A percentile compares a stretch with the other conserved stretches of the same genome.
Conservation (phyloP, 495 filamentous ascomycete species). For the Pyronema domesticum region DNA sequence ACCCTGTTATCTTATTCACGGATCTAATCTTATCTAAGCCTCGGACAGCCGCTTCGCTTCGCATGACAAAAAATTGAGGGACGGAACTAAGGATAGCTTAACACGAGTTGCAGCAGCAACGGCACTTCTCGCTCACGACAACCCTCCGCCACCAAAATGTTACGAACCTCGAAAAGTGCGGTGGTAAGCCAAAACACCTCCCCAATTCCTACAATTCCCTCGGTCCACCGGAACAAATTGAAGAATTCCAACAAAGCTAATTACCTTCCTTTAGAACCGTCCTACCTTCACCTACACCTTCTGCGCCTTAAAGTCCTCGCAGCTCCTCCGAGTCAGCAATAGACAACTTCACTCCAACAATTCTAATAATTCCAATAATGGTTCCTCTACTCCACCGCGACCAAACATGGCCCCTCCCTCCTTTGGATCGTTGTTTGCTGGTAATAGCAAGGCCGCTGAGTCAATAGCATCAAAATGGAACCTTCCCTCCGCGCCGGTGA, state of each 20-base stretch:
- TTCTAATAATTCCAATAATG: neutral
- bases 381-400: neutral
- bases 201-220: neutral
- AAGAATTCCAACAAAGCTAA: neutral
- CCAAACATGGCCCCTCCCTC: neutral
- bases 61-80: too few relatives aligned
- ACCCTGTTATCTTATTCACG: too few relatives aligned
- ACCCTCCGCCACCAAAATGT: conserved; percentile 10
- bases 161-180: conserved; percentile 8
- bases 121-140: neutral
- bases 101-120: too few relatives aligned
- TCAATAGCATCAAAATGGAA: too few relatives aligned
- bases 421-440: too few relatives aligned
- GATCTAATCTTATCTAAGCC: too few relatives aligned
- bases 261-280: neutral
- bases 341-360: neutral
- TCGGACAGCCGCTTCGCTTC: too few relatives aligned
- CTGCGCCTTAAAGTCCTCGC: neutral
- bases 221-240: too few relatives aligned
- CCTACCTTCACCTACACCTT: neutral
- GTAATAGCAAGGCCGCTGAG: too few relatives aligned
- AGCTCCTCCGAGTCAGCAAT: neutral
- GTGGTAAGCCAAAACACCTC: conserved; percentile 8
- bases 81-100: too few relatives aligned
- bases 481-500: too few relatives aligned